Evolutionary conservation across 257 asterid species (phyloP).

Genomic region (Prunella vulgaris): DNA sequence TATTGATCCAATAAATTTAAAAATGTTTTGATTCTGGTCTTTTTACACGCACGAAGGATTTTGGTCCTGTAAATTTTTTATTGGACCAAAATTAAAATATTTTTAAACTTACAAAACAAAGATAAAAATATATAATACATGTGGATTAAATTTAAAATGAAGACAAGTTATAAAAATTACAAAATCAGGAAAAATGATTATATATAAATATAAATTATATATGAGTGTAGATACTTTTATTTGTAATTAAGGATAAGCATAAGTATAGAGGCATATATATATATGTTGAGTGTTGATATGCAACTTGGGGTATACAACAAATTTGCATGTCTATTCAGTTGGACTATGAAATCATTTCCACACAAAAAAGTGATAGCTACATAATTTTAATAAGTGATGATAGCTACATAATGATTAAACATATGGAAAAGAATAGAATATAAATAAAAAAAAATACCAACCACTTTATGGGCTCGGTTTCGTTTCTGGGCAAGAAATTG

Average conservation of each 20-base stretch:
- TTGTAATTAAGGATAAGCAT: neutral
- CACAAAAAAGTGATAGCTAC: neutral
- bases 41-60: no score
- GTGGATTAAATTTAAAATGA: no score
- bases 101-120: no score
- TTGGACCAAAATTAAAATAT: no score
- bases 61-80: no score
- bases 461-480: conserved; percentile 18
- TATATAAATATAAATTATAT: no score
- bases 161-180: no score
- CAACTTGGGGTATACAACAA: neutral
- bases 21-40: no score
- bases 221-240: neutral
- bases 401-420: neutral
- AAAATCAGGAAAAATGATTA: no score
- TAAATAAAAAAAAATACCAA: neutral
- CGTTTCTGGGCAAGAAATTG: conserved; percentile 17
- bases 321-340: conserved; percentile 17
- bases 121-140: no score
- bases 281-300: neutral
- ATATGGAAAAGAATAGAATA: neutral
- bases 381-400: neutral
- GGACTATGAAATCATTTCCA: neutral
- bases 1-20: no score
- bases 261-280: no score